A percentile compares a stretch with the other conserved stretches of the same genome.
Conservation (phyloP, 2,329 filamentous ascomycete genomes). For the Gaeumannomyces sp. region DNA sequence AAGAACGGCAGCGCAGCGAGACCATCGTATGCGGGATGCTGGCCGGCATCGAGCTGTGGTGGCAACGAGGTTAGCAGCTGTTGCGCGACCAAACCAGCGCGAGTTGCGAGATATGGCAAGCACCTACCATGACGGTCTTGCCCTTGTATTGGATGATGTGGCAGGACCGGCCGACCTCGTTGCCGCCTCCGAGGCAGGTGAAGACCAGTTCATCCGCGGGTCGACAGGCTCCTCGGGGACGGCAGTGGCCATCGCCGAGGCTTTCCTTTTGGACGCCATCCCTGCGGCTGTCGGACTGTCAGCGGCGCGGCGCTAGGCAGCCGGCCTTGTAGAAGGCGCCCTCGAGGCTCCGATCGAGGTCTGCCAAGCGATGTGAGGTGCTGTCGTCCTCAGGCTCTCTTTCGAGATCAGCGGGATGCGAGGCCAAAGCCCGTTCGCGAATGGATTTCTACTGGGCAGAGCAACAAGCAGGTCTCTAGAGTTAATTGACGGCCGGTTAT, state of each 20-base stretch:
- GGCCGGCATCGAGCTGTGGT: constrained; percentile 82
- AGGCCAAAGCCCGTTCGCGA: neutral
- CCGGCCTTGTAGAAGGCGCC: neutral
- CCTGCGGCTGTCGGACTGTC: constrained; percentile 1
- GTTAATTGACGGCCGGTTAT: neutral
- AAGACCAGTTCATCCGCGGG: constrained; percentile 90
- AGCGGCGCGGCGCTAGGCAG: no score
- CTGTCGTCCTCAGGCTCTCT: neutral
- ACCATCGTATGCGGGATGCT: constrained; percentile 94
- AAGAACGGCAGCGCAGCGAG: constrained; percentile 93
- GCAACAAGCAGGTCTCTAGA: neutral
- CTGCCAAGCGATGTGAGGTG: neutral
- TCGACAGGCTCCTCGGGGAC: constrained; percentile 80
- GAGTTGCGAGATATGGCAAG: neutral
- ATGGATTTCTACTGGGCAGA: neutral
- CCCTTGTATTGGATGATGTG: constrained; percentile 99
- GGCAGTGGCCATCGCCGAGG: constrained; percentile 62
- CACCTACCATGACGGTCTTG: constrained; percentile 91
- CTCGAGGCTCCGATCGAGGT: neutral
- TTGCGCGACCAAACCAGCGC: neutral
- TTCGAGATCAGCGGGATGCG: neutral
- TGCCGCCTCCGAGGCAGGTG: constrained; percentile 86
- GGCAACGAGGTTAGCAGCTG: neutral
- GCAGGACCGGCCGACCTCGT: constrained; percentile 94
- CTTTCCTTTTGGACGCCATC: constrained; percentile 95